A percentile compares a stretch with the other conserved stretches of the same genome.
Conservation (phyloP, 306 rosid species). For the Gynostemma pentaphyllum region DNA sequence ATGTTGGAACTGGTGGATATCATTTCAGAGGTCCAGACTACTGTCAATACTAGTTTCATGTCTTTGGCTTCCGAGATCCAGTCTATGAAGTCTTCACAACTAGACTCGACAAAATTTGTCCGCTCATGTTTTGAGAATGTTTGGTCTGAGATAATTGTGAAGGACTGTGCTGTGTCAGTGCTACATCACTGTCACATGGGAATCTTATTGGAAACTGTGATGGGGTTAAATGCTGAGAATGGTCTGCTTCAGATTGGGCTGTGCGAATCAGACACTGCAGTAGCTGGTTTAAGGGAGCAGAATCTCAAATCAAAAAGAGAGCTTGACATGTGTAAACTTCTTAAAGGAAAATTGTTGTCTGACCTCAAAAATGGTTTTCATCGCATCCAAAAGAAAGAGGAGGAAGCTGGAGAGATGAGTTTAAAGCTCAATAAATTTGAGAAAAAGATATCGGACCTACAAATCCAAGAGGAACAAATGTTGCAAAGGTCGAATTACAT, state of each 20-base stretch:
- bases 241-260: slow-evolving; percentile 75
- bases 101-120: slow-evolving; percentile 43
- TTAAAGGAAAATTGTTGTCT: slow-evolving; percentile 65
- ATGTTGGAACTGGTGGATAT: slow-evolving; percentile 41
- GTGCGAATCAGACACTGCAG: slow-evolving; percentile 48
- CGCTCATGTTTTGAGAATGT: slow-evolving; percentile 64
- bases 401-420: slow-evolving; percentile 54
- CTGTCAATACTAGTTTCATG: slow-evolving; percentile 24
- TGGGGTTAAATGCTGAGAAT: slow-evolving; percentile 79
- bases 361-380: slow-evolving; percentile 71
- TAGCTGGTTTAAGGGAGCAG: slow-evolving; percentile 66
- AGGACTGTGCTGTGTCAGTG: slow-evolving; percentile 75
- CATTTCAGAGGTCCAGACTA: slow-evolving; percentile 42
- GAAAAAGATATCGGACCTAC: slow-evolving; percentile 56
- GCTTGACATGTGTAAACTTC: slow-evolving; percentile 74
- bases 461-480: slow-evolving; percentile 78
- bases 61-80: slow-evolving; percentile 47
- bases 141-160: slow-evolving; percentile 78
- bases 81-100: slow-evolving; percentile 39
- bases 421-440: slow-evolving; percentile 47
- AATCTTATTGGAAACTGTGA: slow-evolving; percentile 67
- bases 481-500: slow-evolving; percentile 65
- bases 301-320: slow-evolving; percentile 55
- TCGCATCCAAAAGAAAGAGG: slow-evolving; percentile 64
- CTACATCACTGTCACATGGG: slow-evolving; percentile 88